Conservation (phyloP, 495 filamentous ascomycete species). For the Aspergillus campestris region DNA sequence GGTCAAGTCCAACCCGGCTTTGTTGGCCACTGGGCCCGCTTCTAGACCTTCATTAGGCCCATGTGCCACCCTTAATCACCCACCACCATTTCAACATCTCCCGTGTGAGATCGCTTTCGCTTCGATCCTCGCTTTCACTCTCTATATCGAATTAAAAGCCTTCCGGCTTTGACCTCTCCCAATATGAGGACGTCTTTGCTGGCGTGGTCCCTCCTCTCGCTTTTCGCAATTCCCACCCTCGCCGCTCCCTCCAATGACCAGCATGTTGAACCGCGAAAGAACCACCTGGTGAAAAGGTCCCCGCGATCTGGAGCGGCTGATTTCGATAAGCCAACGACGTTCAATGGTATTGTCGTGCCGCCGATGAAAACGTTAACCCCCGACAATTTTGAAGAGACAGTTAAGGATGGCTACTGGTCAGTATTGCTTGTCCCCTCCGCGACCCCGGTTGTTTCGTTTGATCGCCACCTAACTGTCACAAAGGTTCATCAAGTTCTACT, state of each 20-base stretch:
- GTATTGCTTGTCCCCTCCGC: slow-evolving; percentile 1
- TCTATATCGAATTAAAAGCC: slow-evolving; percentile 5
- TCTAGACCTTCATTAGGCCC: slow-evolving; percentile 9
- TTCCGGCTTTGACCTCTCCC: slow-evolving; percentile 11
- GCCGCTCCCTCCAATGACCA: slow-evolving; percentile 21
- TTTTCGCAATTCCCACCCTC: slow-evolving; percentile 30
- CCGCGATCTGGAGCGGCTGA: slow-evolving; percentile 10
- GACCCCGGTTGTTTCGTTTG: neutral
- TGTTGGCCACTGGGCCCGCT: slow-evolving; percentile 3
- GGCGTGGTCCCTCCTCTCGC: slow-evolving; percentile 34
- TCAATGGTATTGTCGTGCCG: slow-evolving; percentile 76
- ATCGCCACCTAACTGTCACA: slow-evolving; percentile 11
- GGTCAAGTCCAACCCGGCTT: neutral
- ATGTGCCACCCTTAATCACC: slow-evolving; percentile 32
- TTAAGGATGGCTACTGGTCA: slow-evolving; percentile 58
- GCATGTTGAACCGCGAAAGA: slow-evolving; percentile 8
- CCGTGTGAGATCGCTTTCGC: neutral
- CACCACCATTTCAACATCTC: slow-evolving; percentile 11
- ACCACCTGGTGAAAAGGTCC: slow-evolving; percentile 22
- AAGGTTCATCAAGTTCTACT: slow-evolving; percentile 72
- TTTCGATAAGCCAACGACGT: slow-evolving; percentile 43
- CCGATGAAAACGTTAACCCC: slow-evolving; percentile 56
- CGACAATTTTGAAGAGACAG: slow-evolving; percentile 45
- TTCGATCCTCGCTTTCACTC: slow-evolving; percentile 10
- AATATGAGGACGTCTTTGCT: slow-evolving; percentile 35